Evolutionary conservation across 768 basidiomycete genomes (phyloP), one percentile per base, ranked within the genome.

Genomic region (Sporobolomyces pararoseus): DNA sequence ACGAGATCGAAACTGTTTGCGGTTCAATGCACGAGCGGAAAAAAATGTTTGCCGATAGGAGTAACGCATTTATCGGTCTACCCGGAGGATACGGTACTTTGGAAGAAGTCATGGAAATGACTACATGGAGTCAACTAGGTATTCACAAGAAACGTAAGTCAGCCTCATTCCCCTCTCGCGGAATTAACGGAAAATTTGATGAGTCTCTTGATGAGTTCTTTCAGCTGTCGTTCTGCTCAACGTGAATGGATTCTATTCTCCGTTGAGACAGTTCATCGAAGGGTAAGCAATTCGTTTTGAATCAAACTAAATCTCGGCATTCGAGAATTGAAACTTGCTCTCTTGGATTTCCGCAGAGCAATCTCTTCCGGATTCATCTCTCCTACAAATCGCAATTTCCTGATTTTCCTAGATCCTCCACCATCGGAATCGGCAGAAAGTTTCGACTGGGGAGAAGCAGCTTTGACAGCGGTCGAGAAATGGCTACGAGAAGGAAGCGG

Each of bases 71-170:
- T 75, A 81, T 97, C 54, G 90, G 87, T 16, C 81, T 99, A 25
- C 94, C 95, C 2, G 95, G 95, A 25, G 95, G 95, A 0, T 96
- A 86, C 77, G 95, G 95, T 14, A 97, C 94, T 0, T 90, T 91
- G 72, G 96, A 99, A 80, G 95, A 97, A 84, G 89, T 88, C 35
- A 68, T 78, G 29, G 95, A 98, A 80, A 93, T 90, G 71, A 85
- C 87, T 19, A 96, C 94, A 0, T 99, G 95, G 95, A 90, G 89
- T 25, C 95, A 97, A 77, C 79, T 96, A 7, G 88, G 89, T 25
- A 88, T 94, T 50, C 90, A 73, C 27, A 44, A 35, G 32, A 75
- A 75, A 66, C 75, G 66, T 75, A 31, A 25, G 70, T 29, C 12
- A 10, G 5, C 13, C 17, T 10, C 29, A 3, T 10, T 4, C n/a